Evolutionary conservation across 306 rosid genomes (phyloP).

Genomic region (Fragaria nilgerrensis): DNA sequence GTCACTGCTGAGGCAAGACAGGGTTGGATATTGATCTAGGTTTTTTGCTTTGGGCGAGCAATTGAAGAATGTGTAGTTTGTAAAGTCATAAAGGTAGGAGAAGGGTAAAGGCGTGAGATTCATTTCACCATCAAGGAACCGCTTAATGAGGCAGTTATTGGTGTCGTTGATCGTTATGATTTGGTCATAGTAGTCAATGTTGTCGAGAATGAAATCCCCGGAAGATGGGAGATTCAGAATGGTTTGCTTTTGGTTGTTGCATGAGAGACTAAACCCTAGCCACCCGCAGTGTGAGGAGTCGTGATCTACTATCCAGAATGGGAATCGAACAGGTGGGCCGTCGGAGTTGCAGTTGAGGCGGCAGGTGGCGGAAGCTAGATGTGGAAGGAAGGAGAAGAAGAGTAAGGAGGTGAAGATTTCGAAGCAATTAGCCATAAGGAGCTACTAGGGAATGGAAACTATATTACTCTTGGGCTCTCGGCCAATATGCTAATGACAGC

Average conservation of each 20-base stretch:
- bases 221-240: constrained; percentile 3
- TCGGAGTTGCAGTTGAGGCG: neutral
- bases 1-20: constrained; percentile 33
- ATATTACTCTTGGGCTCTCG: neutral
- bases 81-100: neutral
- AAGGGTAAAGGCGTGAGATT: constrained; percentile 28
- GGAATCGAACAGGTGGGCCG: neutral
- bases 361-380: neutral
- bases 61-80: constrained; percentile 35
- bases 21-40: neutral
- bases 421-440: constrained; percentile 4
- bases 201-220: neutral
- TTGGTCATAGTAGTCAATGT: constrained; percentile 12
- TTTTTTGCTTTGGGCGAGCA: constrained; percentile 23
- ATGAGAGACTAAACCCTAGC: constrained; percentile 15
- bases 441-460: neutral
- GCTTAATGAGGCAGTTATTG: constrained; percentile 14
- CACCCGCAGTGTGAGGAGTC: neutral
- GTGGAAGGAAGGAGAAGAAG: neutral
- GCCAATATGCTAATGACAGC: neutral
- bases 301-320: neutral
- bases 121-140: constrained; percentile 12
- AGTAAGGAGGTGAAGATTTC: neutral
- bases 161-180: constrained; percentile 9
- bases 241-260: neutral